phyloP scores from a whole-genome alignment of 2,329 filamentous ascomycete genomes.

The Setomelanomma holmii region DNA sequence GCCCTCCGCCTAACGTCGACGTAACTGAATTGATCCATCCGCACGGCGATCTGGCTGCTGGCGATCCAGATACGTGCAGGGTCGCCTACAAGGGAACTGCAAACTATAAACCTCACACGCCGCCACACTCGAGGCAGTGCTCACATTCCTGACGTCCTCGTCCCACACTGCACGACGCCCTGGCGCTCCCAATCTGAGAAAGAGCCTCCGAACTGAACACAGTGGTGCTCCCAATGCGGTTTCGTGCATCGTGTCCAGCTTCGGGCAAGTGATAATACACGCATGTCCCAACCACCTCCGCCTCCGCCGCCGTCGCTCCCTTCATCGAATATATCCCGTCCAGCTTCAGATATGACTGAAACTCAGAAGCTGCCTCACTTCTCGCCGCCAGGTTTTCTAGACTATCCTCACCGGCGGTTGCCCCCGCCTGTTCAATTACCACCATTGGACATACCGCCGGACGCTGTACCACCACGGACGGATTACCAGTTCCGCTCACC shows the following conservation, averaged over 20 bases:
- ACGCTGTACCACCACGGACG: slow-evolving; percentile 45
- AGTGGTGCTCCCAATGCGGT: slow-evolving; percentile 49
- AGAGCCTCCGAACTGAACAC: slow-evolving; percentile 45
- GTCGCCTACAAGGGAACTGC: slow-evolving; percentile 37
- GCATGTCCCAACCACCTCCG: slow-evolving; percentile 52
- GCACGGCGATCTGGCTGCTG: slow-evolving; percentile 46
- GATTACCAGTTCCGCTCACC: slow-evolving; percentile 50
- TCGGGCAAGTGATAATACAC: slow-evolving; percentile 52
- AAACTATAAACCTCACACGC: slow-evolving; percentile 48
- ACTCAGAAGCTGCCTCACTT: slow-evolving; percentile 53
- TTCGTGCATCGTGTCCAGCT: slow-evolving; percentile 50
- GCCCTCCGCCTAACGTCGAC: slow-evolving; percentile 45
- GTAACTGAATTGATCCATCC: slow-evolving; percentile 43
- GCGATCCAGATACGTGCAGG: slow-evolving; percentile 49
- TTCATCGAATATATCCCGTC: slow-evolving; percentile 45
- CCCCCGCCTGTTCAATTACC: slow-evolving; percentile 51
- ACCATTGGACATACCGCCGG: slow-evolving; percentile 48
- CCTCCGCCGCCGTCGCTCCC: slow-evolving; percentile 52
- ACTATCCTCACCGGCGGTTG: slow-evolving; percentile 48
- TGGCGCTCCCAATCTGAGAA: slow-evolving; percentile 44
- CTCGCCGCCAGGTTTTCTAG: slow-evolving; percentile 49
- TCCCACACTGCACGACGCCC: slow-evolving; percentile 48
- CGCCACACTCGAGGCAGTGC: slow-evolving; percentile 48
- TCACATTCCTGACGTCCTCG: slow-evolving; percentile 49
- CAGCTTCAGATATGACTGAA: slow-evolving; percentile 53